These are phyloP conservation scores for Termitomyces sp. DNA, from an alignment of 768 basidiomycete species.

Conservation along the genomic window DNA sequence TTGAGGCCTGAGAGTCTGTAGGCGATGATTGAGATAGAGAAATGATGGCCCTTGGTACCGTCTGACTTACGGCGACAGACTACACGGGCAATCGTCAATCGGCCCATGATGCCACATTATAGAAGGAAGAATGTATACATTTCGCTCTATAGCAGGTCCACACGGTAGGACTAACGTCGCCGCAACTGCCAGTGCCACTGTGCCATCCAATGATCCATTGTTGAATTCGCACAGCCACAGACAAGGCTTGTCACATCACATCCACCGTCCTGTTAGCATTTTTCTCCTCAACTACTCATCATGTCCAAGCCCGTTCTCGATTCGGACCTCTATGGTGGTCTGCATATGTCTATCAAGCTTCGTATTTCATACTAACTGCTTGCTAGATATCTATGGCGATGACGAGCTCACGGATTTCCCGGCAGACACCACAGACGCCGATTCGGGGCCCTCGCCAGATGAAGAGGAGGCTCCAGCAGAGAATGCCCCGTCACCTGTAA, in stretches of 20 bases:
- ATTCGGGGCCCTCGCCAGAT: conserved; percentile 24
- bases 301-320: conserved; percentile 26
- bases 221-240: conserved; percentile 15
- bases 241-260: conserved; percentile 3
- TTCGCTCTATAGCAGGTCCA: not conserved
- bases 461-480: conserved; percentile 21
- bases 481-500: conserved; percentile 10
- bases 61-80: too few species aligned
- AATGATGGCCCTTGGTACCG: too few species aligned
- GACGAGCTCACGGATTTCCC: conserved; percentile 43
- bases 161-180: too few species aligned
- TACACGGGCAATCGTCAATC: too few species aligned
- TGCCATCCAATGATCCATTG: too few species aligned
- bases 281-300: conserved; percentile 4
- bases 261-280: not conserved
- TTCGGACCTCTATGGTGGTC: conserved; percentile 38
- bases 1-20: too few species aligned
- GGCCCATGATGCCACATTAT: too few species aligned
- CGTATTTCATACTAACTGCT: not conserved
- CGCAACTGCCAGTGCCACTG: too few species aligned
- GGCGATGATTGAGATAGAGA: too few species aligned
- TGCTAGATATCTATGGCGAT: conserved; percentile 53
- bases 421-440: conserved; percentile 23
- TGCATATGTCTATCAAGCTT: conserved; percentile 22
- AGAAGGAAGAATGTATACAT: too few species aligned